Conservation (phyloP, 768 basidiomycete genomes). For the Lactifluus piperatus region DNA sequence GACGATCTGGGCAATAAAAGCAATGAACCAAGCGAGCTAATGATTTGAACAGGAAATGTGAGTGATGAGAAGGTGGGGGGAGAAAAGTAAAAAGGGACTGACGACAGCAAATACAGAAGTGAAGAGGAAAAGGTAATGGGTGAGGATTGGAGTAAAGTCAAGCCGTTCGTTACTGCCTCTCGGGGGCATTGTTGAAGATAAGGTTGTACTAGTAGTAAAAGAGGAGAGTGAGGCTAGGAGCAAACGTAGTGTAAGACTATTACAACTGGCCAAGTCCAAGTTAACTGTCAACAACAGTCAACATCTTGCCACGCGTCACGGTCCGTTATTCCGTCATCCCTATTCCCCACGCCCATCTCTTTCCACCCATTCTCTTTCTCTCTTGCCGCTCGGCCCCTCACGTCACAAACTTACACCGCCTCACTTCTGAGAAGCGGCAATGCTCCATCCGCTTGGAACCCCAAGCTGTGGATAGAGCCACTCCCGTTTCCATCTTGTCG, state of each 20-base stretch:
- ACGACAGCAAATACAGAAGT: conserved; percentile 78
- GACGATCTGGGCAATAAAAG: conserved; percentile 43
- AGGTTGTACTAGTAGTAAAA: background rate
- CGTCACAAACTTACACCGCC: background rate
- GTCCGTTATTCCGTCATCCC: no score
- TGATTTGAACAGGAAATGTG: conserved; percentile 8
- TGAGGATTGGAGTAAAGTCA: conserved; percentile 82
- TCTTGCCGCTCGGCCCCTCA: background rate
- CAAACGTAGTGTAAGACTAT: no score
- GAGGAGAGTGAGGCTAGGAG: background rate
- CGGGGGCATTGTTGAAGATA: conserved; percentile 32
- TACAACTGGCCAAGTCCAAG: no score
- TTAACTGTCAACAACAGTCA: background rate
- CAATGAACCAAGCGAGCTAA: conserved; percentile 34
- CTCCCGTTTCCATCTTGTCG: background rate
- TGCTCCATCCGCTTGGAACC: background rate
- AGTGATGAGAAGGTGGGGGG: background rate
- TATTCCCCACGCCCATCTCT: background rate
- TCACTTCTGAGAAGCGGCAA: background rate
- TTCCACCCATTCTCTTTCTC: background rate
- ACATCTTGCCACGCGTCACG: no score
- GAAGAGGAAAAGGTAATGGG: conserved; percentile 86
- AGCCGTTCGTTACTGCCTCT: conserved; percentile 50
- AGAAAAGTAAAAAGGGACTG: conserved; percentile 27
- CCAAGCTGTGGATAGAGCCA: background rate